Evolutionary conservation across 805 yeast genomes (phyloP).

Genomic region (Lipomyces kockii): DNA sequence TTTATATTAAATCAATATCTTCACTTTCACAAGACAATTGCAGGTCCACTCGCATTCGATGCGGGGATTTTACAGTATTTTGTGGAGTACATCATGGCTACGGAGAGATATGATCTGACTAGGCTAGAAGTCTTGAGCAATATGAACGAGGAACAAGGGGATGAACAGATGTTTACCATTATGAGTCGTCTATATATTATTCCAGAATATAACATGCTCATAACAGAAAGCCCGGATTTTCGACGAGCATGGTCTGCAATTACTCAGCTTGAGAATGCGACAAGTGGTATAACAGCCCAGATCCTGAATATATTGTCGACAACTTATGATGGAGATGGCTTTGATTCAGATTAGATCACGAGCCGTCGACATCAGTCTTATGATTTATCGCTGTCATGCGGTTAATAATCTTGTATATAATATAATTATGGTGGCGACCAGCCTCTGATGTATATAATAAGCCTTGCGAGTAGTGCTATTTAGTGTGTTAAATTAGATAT

Average conservation of each 20-base stretch:
- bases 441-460: background rate
- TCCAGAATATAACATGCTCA: background rate
- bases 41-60: background rate
- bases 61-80: slow-evolving; percentile 18
- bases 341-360: background rate
- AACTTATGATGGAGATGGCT: background rate
- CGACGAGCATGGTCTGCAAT: slow-evolving; percentile 18
- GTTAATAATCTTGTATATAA: background rate
- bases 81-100: slow-evolving; percentile 6
- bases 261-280: background rate
- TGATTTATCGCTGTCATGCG: background rate
- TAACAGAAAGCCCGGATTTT: slow-evolving; percentile 6
- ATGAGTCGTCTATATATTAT: slow-evolving; percentile 13
- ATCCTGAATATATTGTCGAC: background rate
- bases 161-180: slow-evolving; percentile 19
- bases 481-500: too few relatives aligned
- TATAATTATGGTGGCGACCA: background rate
- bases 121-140: slow-evolving; percentile 14
- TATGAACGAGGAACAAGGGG: slow-evolving; percentile 8
- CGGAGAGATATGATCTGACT: background rate
- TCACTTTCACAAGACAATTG: slow-evolving; percentile 4
- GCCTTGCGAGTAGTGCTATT: background rate
- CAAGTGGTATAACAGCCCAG: background rate
- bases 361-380: background rate
- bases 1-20: slow-evolving; percentile 11